Conservation (phyloP, 345 rosid species). For the Pelargonium nanum region DNA sequence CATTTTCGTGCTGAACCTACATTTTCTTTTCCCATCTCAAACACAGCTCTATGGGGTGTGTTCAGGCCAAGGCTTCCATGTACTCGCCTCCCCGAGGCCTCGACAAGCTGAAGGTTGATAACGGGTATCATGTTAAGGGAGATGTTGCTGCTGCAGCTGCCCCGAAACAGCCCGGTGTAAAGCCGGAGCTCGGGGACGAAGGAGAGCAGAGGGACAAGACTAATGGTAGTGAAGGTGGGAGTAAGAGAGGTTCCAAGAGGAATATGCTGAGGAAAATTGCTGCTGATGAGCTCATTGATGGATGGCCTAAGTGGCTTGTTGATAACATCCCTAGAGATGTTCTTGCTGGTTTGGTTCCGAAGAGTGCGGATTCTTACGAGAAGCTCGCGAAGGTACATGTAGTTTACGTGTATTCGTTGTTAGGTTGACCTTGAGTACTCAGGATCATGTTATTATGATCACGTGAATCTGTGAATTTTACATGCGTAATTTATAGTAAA, state of each 20-base stretch:
- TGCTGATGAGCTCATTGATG: constrained; percentile 40
- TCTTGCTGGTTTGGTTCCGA: constrained; percentile 45
- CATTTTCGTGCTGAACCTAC: neutral
- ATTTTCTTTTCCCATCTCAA: neutral
- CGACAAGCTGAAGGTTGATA: constrained; percentile 18
- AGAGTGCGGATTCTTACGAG: constrained; percentile 59
- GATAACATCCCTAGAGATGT: constrained; percentile 40
- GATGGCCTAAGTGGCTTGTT: constrained; percentile 75
- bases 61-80: constrained; percentile 14
- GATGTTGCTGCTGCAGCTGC: neutral
- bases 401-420: neutral
- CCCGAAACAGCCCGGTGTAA: neutral
- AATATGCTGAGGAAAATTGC: constrained; percentile 26
- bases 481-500: too few species aligned
- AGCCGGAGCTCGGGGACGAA: constrained; percentile 5
- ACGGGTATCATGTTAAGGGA: constrained; percentile 17
- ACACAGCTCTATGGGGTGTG: constrained; percentile 34
- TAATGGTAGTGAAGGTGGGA: constrained; percentile 8
- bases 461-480: too few species aligned
- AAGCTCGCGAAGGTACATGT: constrained; percentile 50
- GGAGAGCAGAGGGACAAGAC: constrained; percentile 9
- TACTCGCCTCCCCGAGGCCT: constrained; percentile 16
- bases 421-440: neutral
- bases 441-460: neutral
- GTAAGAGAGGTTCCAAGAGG: constrained; percentile 5